phyloP scores from a whole-genome alignment of 2,329 filamentous ascomycete species.

The Colletotrichum orchidophilum region DNA sequence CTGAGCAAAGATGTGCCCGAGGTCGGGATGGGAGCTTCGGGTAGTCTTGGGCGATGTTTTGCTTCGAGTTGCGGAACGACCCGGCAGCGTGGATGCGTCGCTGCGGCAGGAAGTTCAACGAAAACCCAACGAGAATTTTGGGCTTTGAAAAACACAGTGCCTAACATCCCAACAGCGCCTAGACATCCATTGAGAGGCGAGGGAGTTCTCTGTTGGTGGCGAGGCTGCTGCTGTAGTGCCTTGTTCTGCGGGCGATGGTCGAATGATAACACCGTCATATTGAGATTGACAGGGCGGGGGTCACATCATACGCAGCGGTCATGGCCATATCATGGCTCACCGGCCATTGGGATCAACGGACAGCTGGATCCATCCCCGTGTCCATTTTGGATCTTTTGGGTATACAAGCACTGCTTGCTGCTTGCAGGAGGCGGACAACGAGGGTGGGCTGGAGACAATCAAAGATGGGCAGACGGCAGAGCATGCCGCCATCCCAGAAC shows the following conservation, averaged over 20 bases:
- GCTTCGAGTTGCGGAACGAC: background rate
- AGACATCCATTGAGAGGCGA: constrained; percentile 7
- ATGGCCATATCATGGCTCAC: constrained; percentile 31
- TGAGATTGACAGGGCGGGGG: constrained; percentile 30
- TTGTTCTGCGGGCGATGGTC: constrained; percentile 21
- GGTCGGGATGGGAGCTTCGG: background rate
- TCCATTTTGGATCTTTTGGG: background rate
- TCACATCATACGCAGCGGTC: constrained; percentile 19
- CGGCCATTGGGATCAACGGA: constrained; percentile 21
- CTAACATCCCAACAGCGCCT: background rate
- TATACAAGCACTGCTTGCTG: background rate
- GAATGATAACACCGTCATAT: constrained; percentile 31
- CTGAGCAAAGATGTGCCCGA: background rate
- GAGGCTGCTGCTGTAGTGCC: constrained; percentile 1
- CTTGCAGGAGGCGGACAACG: constrained; percentile 19
- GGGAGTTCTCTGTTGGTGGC: constrained; percentile 10
- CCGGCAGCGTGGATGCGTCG: background rate
- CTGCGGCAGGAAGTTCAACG: background rate
- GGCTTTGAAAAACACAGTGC: constrained; percentile 12
- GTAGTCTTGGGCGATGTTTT: background rate
- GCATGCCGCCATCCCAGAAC: constrained; percentile 11
- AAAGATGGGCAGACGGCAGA: constrained; percentile 27
- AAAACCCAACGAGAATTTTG: background rate
- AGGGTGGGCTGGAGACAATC: constrained; percentile 22
- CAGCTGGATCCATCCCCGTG: background rate